Evolutionary conservation across 208 protist species (phyloP).

Genomic region (Herpetomonas muscarum): DNA sequence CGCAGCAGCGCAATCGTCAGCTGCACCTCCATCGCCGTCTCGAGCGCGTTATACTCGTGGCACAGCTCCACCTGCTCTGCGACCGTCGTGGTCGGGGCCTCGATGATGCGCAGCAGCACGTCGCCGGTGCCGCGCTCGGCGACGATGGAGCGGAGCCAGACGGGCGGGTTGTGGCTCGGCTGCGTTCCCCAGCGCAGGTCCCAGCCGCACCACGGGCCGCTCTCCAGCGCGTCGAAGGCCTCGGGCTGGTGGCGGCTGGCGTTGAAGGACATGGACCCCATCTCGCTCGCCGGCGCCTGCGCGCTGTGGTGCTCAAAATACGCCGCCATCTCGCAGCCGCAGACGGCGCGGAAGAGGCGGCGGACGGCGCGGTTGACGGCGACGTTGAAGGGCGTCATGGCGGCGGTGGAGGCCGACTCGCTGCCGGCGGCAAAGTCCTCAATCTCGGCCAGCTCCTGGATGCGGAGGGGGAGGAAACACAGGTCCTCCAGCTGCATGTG

Average conservation of each 20-base stretch:
- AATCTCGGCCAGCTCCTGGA: slow-evolving; percentile 43
- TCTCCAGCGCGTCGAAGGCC: no score
- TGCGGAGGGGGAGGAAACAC: slow-evolving; percentile 56
- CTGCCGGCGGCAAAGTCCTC: slow-evolving; percentile 51
- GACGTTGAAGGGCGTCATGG: slow-evolving; percentile 19
- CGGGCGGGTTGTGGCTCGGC: not conserved
- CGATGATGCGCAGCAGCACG: not conserved
- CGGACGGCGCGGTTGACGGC: not conserved
- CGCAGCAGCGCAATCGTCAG: not conserved
- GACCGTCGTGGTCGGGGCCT: not conserved
- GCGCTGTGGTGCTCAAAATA: not conserved
- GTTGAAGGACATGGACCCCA: not conserved
- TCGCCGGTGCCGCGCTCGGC: not conserved
- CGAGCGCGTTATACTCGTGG: not conserved
- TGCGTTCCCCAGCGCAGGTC: not conserved
- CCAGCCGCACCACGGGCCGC: no score
- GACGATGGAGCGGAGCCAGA: not conserved
- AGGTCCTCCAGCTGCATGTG: slow-evolving; percentile 55
- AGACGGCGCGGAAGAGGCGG: not conserved
- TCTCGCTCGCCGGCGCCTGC: not conserved
- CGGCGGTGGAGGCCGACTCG: slow-evolving; percentile 32
- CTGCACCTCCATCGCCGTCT: not conserved
- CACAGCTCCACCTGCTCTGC: not conserved
- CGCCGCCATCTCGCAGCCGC: not conserved
- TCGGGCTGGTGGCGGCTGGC: no score